These are phyloP conservation scores for Chaetomidium leptoderma DNA, from an alignment of 495 filamentous ascomycete species.

Conservation along the genomic window DNA sequence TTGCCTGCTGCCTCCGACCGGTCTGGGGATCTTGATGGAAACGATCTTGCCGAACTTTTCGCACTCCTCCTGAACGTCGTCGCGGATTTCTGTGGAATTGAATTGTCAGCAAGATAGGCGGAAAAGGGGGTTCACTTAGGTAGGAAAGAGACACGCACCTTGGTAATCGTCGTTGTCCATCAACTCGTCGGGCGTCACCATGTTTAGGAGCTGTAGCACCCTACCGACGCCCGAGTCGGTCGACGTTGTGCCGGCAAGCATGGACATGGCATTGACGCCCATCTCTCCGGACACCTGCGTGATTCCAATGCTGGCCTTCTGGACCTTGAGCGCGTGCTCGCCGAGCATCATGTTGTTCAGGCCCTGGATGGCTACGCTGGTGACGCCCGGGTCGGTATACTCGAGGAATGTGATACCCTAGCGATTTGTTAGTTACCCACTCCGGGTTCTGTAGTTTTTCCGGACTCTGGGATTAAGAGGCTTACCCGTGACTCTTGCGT, in stretches of 20 bases:
- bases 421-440: constrained; percentile 11
- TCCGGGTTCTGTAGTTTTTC: too few relatives aligned
- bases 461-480: too few relatives aligned
- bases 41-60: constrained; percentile 79
- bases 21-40: constrained; percentile 86
- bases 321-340: constrained; percentile 77
- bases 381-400: constrained; percentile 72
- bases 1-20: constrained; percentile 72
- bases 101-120: not conserved
- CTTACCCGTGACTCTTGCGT: constrained; percentile 87
- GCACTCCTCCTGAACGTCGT: constrained; percentile 90
- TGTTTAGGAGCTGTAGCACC: constrained; percentile 90
- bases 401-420: constrained; percentile 97
- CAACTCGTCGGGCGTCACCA: constrained; percentile 94
- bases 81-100: constrained; percentile 73
- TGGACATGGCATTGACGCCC: constrained; percentile 96
- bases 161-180: constrained; percentile 93
- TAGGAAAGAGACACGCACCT: too few relatives aligned
- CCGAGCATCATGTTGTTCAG: constrained; percentile 90
- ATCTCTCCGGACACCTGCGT: constrained; percentile 90
- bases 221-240: constrained; percentile 68
- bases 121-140: too few relatives aligned
- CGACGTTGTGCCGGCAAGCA: constrained; percentile 92
- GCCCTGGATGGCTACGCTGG: constrained; percentile 83
- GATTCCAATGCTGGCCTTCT: constrained; percentile 84